Conservation (phyloP, 495 filamentous ascomycete species). For the Chaetomium tenue region DNA sequence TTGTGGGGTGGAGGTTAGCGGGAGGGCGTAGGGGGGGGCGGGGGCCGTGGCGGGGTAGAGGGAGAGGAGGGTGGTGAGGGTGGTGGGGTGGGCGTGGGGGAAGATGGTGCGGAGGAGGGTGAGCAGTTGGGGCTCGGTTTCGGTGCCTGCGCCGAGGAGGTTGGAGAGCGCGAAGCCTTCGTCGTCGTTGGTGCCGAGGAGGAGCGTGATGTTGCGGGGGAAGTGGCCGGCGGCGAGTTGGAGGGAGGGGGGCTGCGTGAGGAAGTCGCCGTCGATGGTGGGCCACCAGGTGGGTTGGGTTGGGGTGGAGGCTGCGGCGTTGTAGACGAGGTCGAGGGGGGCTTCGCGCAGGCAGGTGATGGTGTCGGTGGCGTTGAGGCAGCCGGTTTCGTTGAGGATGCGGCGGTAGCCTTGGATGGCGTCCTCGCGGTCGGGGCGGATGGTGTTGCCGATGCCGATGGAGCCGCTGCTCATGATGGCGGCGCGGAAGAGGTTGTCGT, state of each 20-base stretch:
- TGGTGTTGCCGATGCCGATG: background rate
- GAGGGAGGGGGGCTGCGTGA: background rate
- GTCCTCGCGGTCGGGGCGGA: background rate
- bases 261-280: background rate
- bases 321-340: background rate
- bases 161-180: background rate
- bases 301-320: background rate
- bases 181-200: background rate
- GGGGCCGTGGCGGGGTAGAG: background rate
- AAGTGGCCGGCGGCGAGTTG: background rate
- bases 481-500: background rate
- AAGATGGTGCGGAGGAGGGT: background rate
- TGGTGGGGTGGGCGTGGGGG: background rate
- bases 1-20: background rate
- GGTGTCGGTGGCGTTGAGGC: background rate
- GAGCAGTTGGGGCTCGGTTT: background rate
- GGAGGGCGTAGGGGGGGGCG: background rate
- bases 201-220: background rate
- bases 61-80: background rate
- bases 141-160: background rate
- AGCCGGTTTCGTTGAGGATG: background rate
- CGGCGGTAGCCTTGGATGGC: background rate
- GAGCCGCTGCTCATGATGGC: constrained; percentile 1
- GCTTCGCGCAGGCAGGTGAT: background rate
- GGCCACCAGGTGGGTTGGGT: background rate